phyloP scores from a whole-genome alignment of 352 stramenopile species.

The Phytophthora multivora region DNA sequence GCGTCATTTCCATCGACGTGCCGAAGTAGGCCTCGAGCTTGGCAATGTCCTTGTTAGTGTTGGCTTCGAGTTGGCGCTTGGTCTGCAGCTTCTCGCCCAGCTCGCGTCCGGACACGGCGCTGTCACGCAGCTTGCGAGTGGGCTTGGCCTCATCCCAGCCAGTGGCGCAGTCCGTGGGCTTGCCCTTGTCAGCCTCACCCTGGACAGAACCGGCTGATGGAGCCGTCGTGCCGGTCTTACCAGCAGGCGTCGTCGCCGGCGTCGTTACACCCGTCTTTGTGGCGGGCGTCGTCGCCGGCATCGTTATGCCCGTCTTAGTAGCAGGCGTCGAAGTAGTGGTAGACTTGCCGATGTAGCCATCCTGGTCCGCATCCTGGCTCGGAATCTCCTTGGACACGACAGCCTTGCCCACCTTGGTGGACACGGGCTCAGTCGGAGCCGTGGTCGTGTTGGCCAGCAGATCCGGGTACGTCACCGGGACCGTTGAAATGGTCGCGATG shows the following conservation, averaged over 20 bases:
- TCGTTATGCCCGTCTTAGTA: conserved; percentile 10
- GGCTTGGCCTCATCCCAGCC: conserved; percentile 26
- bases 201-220: not conserved
- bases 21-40: conserved; percentile 34
- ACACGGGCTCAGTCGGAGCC: conserved; percentile 16
- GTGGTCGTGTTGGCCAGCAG: conserved; percentile 24
- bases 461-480: conserved; percentile 16
- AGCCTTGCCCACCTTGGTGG: conserved; percentile 19
- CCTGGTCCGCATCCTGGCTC: conserved; percentile 3
- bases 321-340: not conserved
- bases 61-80: conserved; percentile 27
- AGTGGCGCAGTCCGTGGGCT: conserved; percentile 27
- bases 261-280: not conserved
- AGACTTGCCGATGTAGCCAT: conserved; percentile 4
- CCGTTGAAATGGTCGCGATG: conserved; percentile 22
- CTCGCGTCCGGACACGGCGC: not conserved
- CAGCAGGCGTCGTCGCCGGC: not conserved
- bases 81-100: conserved; percentile 1
- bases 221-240: not conserved
- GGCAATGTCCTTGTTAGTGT: conserved; percentile 27
- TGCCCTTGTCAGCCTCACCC: not conserved
- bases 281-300: not conserved
- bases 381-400: conserved; percentile 12
- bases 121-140: conserved; percentile 4
- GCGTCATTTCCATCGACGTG: conserved; percentile 24